These are phyloP conservation scores for Suillus fuscotomentosus DNA, from an alignment of 768 basidiomycete species.

Conservation along the genomic window DNA sequence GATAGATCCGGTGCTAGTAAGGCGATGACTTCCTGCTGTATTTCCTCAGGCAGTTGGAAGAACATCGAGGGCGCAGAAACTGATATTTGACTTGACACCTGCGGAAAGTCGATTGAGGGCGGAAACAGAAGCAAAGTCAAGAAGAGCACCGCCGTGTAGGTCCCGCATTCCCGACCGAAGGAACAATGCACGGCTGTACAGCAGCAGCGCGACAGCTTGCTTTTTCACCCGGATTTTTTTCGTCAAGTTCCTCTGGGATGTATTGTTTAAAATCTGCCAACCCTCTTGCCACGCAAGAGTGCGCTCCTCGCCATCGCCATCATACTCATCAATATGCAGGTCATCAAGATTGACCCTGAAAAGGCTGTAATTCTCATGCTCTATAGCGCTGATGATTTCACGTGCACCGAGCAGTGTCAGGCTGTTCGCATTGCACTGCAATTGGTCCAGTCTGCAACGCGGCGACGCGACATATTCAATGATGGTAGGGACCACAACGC, in stretches of 20 bases:
- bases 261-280: constrained; percentile 27
- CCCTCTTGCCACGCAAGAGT: constrained; percentile 31
- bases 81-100: constrained; percentile 1
- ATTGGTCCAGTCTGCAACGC: constrained; percentile 45
- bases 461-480: constrained; percentile 49
- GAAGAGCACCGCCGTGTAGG: not conserved
- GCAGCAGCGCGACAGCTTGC: constrained; percentile 51
- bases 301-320: constrained; percentile 29
- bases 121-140: constrained; percentile 7
- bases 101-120: constrained; percentile 8
- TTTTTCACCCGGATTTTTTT: constrained; percentile 37
- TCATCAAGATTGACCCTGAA: constrained; percentile 52
- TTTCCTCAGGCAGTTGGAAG: constrained; percentile 50
- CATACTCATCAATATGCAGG: constrained; percentile 26
- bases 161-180: constrained; percentile 30
- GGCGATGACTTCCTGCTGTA: constrained; percentile 56
- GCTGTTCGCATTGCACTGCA: constrained; percentile 57
- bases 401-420: constrained; percentile 46
- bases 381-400: constrained; percentile 44
- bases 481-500: constrained; percentile 39
- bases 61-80: constrained; percentile 28
- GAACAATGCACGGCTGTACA: constrained; percentile 49
- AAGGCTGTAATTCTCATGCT: constrained; percentile 46
- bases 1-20: constrained; percentile 59
- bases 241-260: constrained; percentile 43